phyloP scores from a whole-genome alignment of 805 yeast genomes.

The Candida sphagnicola region DNA sequence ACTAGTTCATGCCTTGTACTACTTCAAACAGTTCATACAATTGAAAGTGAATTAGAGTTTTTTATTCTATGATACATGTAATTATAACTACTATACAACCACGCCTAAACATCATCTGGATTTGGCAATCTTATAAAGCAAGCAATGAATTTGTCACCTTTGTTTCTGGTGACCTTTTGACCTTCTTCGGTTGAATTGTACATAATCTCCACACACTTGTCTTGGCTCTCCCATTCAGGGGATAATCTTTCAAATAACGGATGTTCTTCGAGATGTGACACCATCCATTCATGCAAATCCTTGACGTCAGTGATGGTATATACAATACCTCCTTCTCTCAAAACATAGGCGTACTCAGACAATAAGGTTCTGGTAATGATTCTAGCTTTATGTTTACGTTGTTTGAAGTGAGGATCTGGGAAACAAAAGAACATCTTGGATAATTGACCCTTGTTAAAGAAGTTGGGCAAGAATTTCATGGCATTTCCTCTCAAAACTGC shows the following conservation, averaged over 20 bases:
- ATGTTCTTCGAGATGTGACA: conserved; percentile 80
- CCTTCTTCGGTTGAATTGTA: conserved; percentile 96
- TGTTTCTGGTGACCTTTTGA: conserved; percentile 88
- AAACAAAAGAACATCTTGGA: conserved; percentile 95
- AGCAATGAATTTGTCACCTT: conserved; percentile 84
- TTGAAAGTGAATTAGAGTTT: background rate
- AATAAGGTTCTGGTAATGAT: conserved; percentile 86
- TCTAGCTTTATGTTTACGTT: conserved; percentile 95
- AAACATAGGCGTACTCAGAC: conserved; percentile 87
- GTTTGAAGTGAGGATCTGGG: conserved; percentile 99
- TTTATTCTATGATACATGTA: background rate
- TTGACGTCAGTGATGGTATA: conserved; percentile 95
- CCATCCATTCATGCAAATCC: conserved; percentile 97
- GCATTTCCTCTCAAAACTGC: conserved; percentile 92
- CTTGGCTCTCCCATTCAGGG: conserved; percentile 74
- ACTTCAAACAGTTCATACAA: too few species aligned
- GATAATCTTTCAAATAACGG: conserved; percentile 83
- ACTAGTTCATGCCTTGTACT: too few species aligned
- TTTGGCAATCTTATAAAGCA: conserved; percentile 74
- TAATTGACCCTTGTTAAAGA: conserved; percentile 77
- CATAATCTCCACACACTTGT: conserved; percentile 84
- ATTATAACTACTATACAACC: background rate
- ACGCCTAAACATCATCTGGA: conserved; percentile 34
- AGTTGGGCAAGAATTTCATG: conserved; percentile 95
- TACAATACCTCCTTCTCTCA: conserved; percentile 80